Conservation (phyloP, 2,329 filamentous ascomycete genomes). For the Keithomyces neogunnii region DNA sequence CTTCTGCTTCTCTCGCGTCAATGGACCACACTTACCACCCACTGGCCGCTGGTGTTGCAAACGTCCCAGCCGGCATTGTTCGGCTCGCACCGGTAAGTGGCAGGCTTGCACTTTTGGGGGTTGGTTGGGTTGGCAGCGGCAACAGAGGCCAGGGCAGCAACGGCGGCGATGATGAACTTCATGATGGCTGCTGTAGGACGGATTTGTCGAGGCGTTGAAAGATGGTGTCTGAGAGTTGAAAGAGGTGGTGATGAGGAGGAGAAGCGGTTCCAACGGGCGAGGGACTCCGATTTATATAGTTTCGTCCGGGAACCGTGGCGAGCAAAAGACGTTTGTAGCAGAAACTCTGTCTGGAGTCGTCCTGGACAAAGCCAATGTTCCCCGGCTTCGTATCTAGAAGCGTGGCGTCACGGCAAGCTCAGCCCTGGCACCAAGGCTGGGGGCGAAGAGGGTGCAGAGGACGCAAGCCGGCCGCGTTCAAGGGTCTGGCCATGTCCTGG, state of each 20-base stretch:
- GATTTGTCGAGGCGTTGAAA: not conserved
- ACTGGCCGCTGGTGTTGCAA: slow-evolving; percentile 21
- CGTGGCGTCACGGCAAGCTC: not conserved
- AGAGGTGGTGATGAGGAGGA: no score
- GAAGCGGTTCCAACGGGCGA: not conserved
- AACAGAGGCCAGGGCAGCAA: slow-evolving; percentile 14
- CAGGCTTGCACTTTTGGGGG: slow-evolving; percentile 19
- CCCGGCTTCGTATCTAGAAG: not conserved
- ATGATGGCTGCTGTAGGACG: slow-evolving; percentile 12
- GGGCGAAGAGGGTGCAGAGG: not conserved
- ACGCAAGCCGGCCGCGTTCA: not conserved
- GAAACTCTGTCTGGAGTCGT: not conserved
- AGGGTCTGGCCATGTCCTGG: not conserved
- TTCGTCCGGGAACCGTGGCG: not conserved
- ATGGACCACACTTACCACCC: slow-evolving; percentile 21
- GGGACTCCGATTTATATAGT: not conserved
- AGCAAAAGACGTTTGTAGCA: not conserved
- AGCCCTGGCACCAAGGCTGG: not conserved
- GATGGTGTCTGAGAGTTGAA: not conserved
- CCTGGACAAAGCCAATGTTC: not conserved
- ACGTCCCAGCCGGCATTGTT: slow-evolving; percentile 21
- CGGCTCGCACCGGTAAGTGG: slow-evolving; percentile 25
- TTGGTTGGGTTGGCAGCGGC: slow-evolving; percentile 9
- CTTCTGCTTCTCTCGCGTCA: no score
- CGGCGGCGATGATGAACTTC: slow-evolving; percentile 19